Conservation (phyloP, 164 flowering plant genomes). For the Macadamia integrifolia region DNA sequence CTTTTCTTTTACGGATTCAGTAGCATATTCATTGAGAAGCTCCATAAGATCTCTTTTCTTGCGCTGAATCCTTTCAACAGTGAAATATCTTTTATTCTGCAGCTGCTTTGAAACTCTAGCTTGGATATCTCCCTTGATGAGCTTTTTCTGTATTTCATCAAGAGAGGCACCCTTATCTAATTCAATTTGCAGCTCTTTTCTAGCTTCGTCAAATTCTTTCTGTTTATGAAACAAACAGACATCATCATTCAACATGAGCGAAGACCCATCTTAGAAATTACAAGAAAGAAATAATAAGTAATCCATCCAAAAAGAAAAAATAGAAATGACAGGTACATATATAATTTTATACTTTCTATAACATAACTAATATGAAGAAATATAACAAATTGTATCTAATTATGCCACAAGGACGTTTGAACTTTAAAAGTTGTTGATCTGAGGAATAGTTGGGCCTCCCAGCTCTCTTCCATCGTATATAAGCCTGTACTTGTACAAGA, state of each 20-base stretch:
- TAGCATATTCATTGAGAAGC: conserved; percentile 50
- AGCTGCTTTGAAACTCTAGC: conserved; percentile 51
- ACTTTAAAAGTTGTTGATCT: conserved; percentile 58
- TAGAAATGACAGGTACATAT: too few relatives aligned
- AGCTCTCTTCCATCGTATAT: conserved; percentile 79
- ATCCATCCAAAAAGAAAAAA: too few relatives aligned
- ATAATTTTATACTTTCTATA: neutral
- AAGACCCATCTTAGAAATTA: neutral
- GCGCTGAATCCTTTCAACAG: conserved; percentile 71
- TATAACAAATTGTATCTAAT: neutral
- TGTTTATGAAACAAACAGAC: conserved; percentile 20
- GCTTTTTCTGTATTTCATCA: conserved; percentile 55
- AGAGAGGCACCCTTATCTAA: conserved; percentile 59
- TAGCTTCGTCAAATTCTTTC: conserved; percentile 78
- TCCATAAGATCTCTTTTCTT: conserved; percentile 67
- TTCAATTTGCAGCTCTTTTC: conserved; percentile 58
- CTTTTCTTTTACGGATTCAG: conserved; percentile 26
- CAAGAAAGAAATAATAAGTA: neutral
- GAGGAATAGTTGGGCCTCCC: conserved; percentile 72
- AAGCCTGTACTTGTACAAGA: conserved; percentile 70
- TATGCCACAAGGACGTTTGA: conserved; percentile 8
- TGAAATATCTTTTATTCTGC: conserved; percentile 30
- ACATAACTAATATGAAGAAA: neutral
- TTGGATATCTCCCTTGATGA: conserved; percentile 51
- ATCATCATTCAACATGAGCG: conserved; percentile 9